Conservation (phyloP, 2,329 filamentous ascomycete genomes). For the Drechslerella dactyloides region DNA sequence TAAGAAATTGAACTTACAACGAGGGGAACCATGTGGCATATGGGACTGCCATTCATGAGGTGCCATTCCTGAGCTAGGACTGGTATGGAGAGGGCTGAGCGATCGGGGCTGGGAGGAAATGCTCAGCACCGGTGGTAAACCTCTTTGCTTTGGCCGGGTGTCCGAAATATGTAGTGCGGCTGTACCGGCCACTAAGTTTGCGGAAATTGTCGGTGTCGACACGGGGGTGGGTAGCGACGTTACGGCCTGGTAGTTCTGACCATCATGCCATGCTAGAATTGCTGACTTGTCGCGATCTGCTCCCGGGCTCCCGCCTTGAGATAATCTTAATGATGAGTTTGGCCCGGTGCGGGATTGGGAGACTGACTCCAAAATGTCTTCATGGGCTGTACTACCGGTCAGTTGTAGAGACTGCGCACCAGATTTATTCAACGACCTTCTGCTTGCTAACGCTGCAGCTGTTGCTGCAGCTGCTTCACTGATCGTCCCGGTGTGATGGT, state of each 20-base stretch:
- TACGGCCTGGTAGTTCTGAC: constrained; percentile 50
- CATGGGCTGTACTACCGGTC: constrained; percentile 55
- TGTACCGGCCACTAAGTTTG: constrained; percentile 52
- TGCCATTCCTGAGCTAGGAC: constrained; percentile 35
- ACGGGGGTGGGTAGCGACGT: constrained; percentile 54
- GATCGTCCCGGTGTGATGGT: constrained; percentile 91
- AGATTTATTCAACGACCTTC: constrained; percentile 55
- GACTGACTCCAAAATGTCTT: constrained; percentile 53
- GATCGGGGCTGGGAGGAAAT: constrained; percentile 40
- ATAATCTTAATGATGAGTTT: constrained; percentile 51
- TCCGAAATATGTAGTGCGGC: constrained; percentile 39
- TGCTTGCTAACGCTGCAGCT: constrained; percentile 75
- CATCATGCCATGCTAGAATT: constrained; percentile 44
- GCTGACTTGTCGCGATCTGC: constrained; percentile 48
- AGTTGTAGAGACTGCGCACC: constrained; percentile 58
- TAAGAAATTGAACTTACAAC: constrained; percentile 30
- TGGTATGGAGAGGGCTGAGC: constrained; percentile 38
- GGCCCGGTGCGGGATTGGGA: constrained; percentile 49
- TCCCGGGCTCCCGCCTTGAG: constrained; percentile 47
- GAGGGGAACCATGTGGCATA: constrained; percentile 38
- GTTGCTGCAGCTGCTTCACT: constrained; percentile 91
- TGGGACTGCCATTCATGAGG: constrained; percentile 34
- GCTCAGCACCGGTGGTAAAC: constrained; percentile 28
- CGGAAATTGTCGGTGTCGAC: constrained; percentile 54
- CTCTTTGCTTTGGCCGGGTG: constrained; percentile 27